A percentile compares a stretch with the other conserved stretches of the same genome.
These are phyloP conservation scores for Diplodia seriata DNA, from an alignment of 2,329 filamentous ascomycete genomes.

Conservation along the genomic window DNA sequence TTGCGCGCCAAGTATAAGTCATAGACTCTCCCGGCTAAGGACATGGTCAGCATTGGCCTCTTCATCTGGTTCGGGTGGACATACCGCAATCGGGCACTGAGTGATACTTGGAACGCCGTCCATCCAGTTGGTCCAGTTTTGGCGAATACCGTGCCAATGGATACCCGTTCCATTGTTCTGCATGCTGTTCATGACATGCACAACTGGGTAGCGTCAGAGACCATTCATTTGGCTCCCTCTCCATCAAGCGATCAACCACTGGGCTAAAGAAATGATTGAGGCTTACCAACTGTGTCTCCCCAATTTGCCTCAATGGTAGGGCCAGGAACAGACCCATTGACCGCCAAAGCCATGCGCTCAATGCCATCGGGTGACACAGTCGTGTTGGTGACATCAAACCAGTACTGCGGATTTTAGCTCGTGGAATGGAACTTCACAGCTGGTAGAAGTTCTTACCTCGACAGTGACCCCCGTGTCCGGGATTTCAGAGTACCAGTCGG, in stretches of 20 bases:
- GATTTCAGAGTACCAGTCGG: conserved; percentile 59
- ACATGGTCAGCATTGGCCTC: neutral
- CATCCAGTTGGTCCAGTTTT: conserved; percentile 72
- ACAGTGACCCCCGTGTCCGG: conserved; percentile 64
- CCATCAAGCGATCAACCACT: too few species aligned
- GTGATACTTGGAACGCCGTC: conserved; percentile 72
- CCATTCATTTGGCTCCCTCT: neutral
- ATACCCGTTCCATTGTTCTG: conserved; percentile 67
- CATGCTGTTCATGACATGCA: conserved; percentile 66
- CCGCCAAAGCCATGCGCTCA: conserved; percentile 72
- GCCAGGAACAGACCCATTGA: conserved; percentile 79
- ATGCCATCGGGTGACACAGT: conserved; percentile 71
- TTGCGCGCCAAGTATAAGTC: conserved; percentile 58
- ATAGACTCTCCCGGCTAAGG: conserved; percentile 39
- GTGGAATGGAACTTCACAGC: neutral
- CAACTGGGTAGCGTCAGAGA: conserved; percentile 42
- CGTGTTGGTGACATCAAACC: conserved; percentile 61
- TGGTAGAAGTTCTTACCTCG: conserved; percentile 33
- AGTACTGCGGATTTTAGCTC: conserved; percentile 55
- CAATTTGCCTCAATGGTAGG: conserved; percentile 68
- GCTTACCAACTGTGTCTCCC: conserved; percentile 59
- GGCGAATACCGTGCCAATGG: conserved; percentile 75
- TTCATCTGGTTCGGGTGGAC: neutral
- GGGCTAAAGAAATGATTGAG: neutral
- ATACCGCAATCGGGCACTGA: conserved; percentile 67